phyloP scores from a whole-genome alignment of 2,329 filamentous ascomycete genomes.

The Trichoderma sp. region DNA sequence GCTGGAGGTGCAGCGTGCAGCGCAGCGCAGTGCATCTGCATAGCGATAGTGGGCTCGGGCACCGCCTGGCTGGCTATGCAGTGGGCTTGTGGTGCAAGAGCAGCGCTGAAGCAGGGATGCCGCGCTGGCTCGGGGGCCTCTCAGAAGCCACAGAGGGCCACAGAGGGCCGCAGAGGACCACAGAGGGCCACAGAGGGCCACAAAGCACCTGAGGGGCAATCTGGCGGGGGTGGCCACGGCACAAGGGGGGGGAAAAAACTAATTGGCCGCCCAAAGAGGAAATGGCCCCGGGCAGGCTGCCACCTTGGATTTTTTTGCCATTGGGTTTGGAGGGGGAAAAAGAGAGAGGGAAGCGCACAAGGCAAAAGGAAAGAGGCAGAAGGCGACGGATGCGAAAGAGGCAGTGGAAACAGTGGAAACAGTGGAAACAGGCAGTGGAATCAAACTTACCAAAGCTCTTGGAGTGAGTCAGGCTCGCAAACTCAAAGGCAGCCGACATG shows the following conservation, averaged over 20 bases:
- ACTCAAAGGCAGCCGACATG: conserved; percentile 45
- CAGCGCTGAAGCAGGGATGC: conserved; percentile 14
- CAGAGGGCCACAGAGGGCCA: too few relatives aligned
- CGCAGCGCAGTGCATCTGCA: conserved; percentile 5
- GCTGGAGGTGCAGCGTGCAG: not conserved
- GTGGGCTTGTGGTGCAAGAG: not conserved
- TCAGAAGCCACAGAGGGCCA: conserved; percentile 21
- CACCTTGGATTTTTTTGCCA: not conserved
- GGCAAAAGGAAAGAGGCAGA: not conserved
- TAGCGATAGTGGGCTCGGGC: conserved; percentile 5
- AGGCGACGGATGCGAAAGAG: not conserved
- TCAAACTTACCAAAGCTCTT: conserved; percentile 56
- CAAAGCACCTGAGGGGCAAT: conserved; percentile 24
- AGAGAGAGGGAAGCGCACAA: not conserved
- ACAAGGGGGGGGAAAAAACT: not conserved
- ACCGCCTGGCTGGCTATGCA: conserved; percentile 18
- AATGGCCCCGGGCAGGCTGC: conserved; percentile 6
- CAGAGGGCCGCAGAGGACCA: too few relatives aligned
- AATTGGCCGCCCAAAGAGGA: conserved; percentile 10
- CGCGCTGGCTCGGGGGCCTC: not conserved
- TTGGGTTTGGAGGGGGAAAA: not conserved
- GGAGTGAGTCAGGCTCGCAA: conserved; percentile 33
- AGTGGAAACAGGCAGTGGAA: conserved; percentile 17
- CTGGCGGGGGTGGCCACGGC: not conserved
- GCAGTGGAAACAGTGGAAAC: not conserved